Evolutionary conservation across 2,329 filamentous ascomycete species (phyloP), one percentile per base, ranked within the genome.

Genomic region (Colletotrichum cereale): DNA sequence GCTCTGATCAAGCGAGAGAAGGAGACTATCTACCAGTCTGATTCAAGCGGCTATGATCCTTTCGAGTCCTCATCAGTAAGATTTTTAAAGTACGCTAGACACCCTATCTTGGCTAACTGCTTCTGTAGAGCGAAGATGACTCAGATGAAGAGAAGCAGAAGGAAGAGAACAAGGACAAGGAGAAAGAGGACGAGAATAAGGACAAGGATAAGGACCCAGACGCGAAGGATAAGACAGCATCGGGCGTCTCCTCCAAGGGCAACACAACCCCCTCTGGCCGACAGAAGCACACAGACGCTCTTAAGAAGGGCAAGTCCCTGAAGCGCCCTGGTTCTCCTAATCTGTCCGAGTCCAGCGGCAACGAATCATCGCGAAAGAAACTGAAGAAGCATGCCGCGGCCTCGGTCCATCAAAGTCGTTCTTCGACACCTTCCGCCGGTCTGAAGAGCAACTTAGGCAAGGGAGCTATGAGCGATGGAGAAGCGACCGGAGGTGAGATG

Each of bases 311-410:
- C 76, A 91, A 90, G 77, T 87, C 86, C 40, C 88, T 96, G 63
- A 98, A 98, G 84, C 91, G 96, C 38, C 88, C 93, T 40, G 94
- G 95, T 24, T 97, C 95, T 21, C 94, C 95, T 3, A 92, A 95
- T 74, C 87, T 93, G 40, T 98, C 95, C 2, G 96, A 98, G 79
- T 94, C 94, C 12, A 97, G 94, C 79, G 96, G 94, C 64, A 97
- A 95, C 76, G 96, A 98, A 80, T 96, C 93, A 0, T 90, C 91
- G 31, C 92, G 92, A 75, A 95, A 96, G 83, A 94, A 93, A 84
- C 89, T 92, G 78, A 93, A 92, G 83, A 92, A 92, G 79, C 87
- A 89, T 73, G 81, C 82, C 2, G 80, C 79, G 3, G 78, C 84
- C 21, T 86, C 86, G 18, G 79, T 85, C 2, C 84, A 84, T 64